Conservation (phyloP, 2,329 filamentous ascomycete genomes). For the Bipolaris sorokiniana region DNA sequence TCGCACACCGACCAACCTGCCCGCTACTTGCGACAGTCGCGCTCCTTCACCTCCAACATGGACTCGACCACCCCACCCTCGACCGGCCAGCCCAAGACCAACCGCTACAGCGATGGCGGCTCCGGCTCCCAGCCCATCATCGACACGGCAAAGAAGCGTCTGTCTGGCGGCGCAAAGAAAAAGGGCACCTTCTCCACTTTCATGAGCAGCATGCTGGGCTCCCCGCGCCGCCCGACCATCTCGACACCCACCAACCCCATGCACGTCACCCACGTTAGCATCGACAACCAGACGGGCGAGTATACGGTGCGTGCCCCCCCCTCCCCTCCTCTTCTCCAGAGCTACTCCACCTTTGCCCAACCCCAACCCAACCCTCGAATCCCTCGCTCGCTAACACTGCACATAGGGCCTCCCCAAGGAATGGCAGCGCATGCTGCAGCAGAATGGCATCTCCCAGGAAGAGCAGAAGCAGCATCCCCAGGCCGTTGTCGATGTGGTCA, state of each 20-base stretch:
- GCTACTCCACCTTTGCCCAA: slow-evolving; percentile 1
- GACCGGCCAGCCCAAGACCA: slow-evolving; percentile 41
- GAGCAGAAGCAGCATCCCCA: slow-evolving; percentile 96
- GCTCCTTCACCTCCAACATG: slow-evolving; percentile 55
- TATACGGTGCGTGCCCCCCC: slow-evolving; percentile 75
- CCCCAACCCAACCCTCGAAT: slow-evolving; percentile 5
- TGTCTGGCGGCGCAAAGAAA: slow-evolving; percentile 48
- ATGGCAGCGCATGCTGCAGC: slow-evolving; percentile 95
- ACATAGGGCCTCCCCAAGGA: slow-evolving; percentile 88
- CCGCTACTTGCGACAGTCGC: slow-evolving; percentile 49
- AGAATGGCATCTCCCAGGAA: slow-evolving; percentile 94
- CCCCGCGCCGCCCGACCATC: slow-evolving; percentile 88
- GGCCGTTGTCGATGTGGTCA: slow-evolving; percentile 92
- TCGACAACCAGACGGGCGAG: slow-evolving; percentile 93
- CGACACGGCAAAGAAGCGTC: slow-evolving; percentile 33
- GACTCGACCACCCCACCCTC: slow-evolving; percentile 47
- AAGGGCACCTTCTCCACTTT: slow-evolving; percentile 51
- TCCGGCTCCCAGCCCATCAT: slow-evolving; percentile 7
- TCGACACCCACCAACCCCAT: slow-evolving; percentile 98
- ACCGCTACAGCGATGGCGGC: slow-evolving; percentile 50
- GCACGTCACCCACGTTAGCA: slow-evolving; percentile 96
- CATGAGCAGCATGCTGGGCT: slow-evolving; percentile 55
- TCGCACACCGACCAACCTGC: slow-evolving; percentile 33
- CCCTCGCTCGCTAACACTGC: slow-evolving; percentile 14
- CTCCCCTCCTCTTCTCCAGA: background rate